These are phyloP conservation scores for Scalesia atractyloides DNA, from an alignment of 129 eudicot species.

Conservation along the genomic window DNA sequence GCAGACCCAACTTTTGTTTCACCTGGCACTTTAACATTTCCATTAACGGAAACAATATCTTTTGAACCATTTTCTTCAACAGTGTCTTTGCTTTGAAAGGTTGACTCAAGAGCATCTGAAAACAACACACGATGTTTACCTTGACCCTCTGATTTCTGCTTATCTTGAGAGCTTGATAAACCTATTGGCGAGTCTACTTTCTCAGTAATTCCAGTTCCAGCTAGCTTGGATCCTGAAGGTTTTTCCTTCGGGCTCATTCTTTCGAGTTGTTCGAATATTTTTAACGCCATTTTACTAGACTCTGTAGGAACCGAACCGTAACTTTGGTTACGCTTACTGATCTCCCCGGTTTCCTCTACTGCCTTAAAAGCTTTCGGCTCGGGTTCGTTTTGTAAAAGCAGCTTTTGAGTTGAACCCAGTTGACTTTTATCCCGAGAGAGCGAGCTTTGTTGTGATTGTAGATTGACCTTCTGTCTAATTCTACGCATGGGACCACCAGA, in stretches of 20 bases:
- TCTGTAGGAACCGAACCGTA: conserved; percentile 63
- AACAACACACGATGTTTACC: conserved; percentile 13
- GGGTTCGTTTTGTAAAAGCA: conserved; percentile 33
- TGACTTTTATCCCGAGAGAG: conserved; percentile 34
- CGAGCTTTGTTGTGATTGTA: conserved; percentile 41
- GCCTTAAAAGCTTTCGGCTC: conserved; percentile 30
- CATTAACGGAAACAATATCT: conserved; percentile 26
- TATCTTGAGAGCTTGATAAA: conserved; percentile 30
- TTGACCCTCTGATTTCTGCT: conserved; percentile 32
- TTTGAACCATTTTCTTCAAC: conserved; percentile 39
- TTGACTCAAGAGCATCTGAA: conserved; percentile 32
- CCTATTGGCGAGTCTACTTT: conserved; percentile 44
- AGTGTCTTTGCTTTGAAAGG: conserved; percentile 35
- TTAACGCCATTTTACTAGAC: conserved; percentile 71
- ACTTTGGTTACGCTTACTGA: conserved; percentile 37
- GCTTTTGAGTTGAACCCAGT: conserved; percentile 40
- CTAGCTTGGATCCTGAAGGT: conserved; percentile 45
- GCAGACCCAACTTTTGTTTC: conserved; percentile 25
- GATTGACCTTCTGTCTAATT: conserved; percentile 77
- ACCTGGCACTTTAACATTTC: conserved; percentile 24
- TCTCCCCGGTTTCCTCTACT: conserved; percentile 39
- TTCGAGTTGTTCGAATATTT: conserved; percentile 80
- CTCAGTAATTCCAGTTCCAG: conserved; percentile 31
- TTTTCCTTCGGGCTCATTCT: conserved; percentile 71
- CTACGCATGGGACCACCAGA: conserved; percentile 87